Evolutionary conservation across 352 stramenopile genomes (phyloP), one percentile per base, ranked within the genome.

Genomic region (Globisporangium cystogenes): DNA sequence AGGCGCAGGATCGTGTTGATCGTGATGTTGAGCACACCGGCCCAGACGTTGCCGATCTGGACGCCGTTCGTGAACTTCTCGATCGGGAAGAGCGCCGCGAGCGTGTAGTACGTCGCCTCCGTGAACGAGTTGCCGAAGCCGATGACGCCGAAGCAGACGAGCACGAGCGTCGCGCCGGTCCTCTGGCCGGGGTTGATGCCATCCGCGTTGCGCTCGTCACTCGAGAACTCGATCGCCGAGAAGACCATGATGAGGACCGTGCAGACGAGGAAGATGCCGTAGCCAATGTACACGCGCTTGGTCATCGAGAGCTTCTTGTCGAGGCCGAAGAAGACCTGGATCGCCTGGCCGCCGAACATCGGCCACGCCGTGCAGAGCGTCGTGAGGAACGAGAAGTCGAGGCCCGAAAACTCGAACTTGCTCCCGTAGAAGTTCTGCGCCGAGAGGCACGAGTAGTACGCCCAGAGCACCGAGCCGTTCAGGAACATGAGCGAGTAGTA

Each of bases 391-490:
- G 70, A 69, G 54, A 90, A 90, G 52, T 81, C 58, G 47, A 86
- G 64, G 0, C 67, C 65, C 1, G 67, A 73, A 18, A 74, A 45
- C 0, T 74, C 62, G 58, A 87, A 90, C 47, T 72, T 44, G 3
- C 63, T 43, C 23, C 37, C 47, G 61, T 90, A 90, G 49, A 82
- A 90, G 53, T 86, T 65, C 26, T 90, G 79, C 0, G 76, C 76
- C 42, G 76, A 86, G 33, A 90, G 59, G 51, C 76, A 90, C 64
- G 74, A 87, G 57, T 86, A 87, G 67, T 82, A 90, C n/a, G 74
- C 72, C 79, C 79, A 90, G 24, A 90, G 63, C 40, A 87, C 79
- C 3, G 79, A 78, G 20, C 59, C 79, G 47, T 86, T 86, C 4
- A 90, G 60, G 62, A 87, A 90, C 66, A 83, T 78, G 68, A 90